Conservation (phyloP, 768 basidiomycete species). For the Boletus fagicola region DNA sequence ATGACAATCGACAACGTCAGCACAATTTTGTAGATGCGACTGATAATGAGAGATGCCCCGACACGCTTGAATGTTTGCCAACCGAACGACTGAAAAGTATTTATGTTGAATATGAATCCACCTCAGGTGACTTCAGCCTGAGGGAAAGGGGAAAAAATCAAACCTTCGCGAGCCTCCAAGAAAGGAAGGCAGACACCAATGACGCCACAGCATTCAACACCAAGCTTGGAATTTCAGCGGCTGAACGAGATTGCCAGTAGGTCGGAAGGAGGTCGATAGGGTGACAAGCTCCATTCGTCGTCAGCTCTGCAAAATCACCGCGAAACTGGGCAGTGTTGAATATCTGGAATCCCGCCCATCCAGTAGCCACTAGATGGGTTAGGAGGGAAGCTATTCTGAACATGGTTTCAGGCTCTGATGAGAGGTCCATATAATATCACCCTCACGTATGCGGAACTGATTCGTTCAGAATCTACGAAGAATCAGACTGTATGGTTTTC, state of each 20-base stretch:
- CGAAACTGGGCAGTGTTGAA: conserved; percentile 53
- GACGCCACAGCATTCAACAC: conserved; percentile 61
- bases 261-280: conserved; percentile 51
- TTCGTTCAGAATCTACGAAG: conserved; percentile 52
- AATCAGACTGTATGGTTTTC: neutral
- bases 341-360: conserved; percentile 72
- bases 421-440: neutral
- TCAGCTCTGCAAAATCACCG: conserved; percentile 36
- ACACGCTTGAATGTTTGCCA: conserved; percentile 90
- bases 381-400: conserved; percentile 59
- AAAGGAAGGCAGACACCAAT: conserved; percentile 59
- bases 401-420: neutral
- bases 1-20: conserved; percentile 69
- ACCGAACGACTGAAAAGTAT: conserved; percentile 54
- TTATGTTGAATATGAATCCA: neutral
- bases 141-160: neutral
- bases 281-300: conserved; percentile 64
- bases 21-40: conserved; percentile 71
- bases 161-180: conserved; percentile 76
- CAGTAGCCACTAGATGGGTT: conserved; percentile 71
- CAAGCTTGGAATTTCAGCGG: conserved; percentile 64
- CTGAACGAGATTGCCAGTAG: conserved; percentile 63
- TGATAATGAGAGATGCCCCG: conserved; percentile 50
- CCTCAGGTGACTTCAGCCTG: too few relatives aligned
- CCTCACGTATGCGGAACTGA: conserved; percentile 71